These are phyloP conservation scores for Lentinula sp. DNA, from an alignment of 768 basidiomycete species.

Conservation along the genomic window DNA sequence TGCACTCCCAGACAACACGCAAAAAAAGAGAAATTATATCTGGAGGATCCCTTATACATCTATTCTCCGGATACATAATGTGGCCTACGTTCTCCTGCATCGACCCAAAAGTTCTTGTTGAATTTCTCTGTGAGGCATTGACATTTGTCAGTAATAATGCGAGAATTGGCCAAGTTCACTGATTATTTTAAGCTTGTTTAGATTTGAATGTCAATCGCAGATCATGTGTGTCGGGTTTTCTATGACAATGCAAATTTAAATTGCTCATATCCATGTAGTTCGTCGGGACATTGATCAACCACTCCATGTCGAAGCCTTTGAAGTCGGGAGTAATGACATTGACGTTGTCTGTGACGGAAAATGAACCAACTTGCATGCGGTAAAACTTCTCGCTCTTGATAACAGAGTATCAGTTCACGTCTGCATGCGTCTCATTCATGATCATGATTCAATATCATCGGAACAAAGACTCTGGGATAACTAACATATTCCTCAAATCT, in stretches of 20 bases:
- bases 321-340: slow-evolving; percentile 40
- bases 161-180: not conserved
- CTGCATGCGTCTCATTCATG: not conserved
- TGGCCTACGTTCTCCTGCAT: too few species aligned
- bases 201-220: not conserved
- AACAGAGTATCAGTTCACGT: not conserved
- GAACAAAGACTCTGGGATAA: slow-evolving; percentile 31
- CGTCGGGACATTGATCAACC: slow-evolving; percentile 46
- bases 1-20: too few species aligned
- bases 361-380: slow-evolving; percentile 38
- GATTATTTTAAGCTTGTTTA: not conserved
- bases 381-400: slow-evolving; percentile 13
- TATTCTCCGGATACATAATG: too few species aligned
- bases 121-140: slow-evolving; percentile 27
- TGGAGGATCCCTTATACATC: too few species aligned
- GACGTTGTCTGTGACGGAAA: slow-evolving; percentile 30
- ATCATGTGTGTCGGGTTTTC: not conserved
- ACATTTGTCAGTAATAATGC: slow-evolving; percentile 39
- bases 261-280: slow-evolving; percentile 20
- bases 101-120: too few species aligned
- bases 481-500: slow-evolving; percentile 26
- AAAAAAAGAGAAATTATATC: too few species aligned
- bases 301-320: slow-evolving; percentile 38
- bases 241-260: not conserved
- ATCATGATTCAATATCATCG: not conserved